Base-by-base conservation (phyloP, 805 yeast genomes). In the Wickerhamomyces hampshirensis region DNA sequence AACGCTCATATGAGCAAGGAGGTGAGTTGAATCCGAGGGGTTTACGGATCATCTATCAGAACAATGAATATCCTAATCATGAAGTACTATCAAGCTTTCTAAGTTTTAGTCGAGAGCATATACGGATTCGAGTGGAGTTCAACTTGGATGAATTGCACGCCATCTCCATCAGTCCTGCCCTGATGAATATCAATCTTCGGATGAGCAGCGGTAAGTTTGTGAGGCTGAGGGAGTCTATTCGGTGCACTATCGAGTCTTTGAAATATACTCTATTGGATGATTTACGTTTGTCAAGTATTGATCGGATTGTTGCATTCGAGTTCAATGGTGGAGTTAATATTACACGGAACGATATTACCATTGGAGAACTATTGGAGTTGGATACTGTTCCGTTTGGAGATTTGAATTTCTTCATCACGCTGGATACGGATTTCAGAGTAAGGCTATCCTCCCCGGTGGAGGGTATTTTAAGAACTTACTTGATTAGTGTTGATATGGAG, bases 311-410 rank as follows among this genome's bases (percentile, higher is more conserved):
- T 1, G 28, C 35, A 5, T 26, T 53, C 33, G 40, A 44, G 27
- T 48, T 26, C 40, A 47, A 44, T 24, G 54, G 50, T 11, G 53
- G 55, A 6, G 23, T 38, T 2, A 34, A 19, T 1, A 32, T 46
- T 5, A 26, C 30, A 5, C 27, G 46, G 29, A 40, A 54, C 16
- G 53, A 50, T 15, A 18, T 42, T 23, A 42, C 59, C 3, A 29
- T 65, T 2, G 34, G 47, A 3, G 55, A 62, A 8, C 28, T 59
- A 1, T 29, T 65, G n/a, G 47, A 56, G 1, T 38, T 61, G n/a
- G 68, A 63, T 44, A 55, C 58, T 18, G 53, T 60, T 0, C 69
- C 69, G 3, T 40, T 47, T 5, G 53, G 53, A 9, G 43, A 41
- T 4, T 31, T 56, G 17, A 50, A 47, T 30, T 49, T 64, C 35